Evolutionary conservation across 2,329 filamentous ascomycete species (phyloP).

Genomic region (Alternaria arbusti): DNA sequence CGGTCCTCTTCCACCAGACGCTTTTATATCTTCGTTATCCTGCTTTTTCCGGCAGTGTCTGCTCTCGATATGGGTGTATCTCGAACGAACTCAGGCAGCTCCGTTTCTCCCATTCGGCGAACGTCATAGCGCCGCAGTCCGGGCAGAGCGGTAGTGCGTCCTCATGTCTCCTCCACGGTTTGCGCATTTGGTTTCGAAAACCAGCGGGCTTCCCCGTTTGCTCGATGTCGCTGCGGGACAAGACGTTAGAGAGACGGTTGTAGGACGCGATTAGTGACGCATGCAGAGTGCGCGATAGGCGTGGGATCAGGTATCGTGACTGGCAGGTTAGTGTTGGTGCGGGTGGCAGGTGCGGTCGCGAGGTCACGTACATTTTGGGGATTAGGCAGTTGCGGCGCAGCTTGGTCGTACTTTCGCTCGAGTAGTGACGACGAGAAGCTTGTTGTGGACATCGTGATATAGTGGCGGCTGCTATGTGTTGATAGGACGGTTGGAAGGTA

Average conservation of each 20-base stretch:
- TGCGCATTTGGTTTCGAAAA: neutral
- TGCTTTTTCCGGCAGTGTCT: neutral
- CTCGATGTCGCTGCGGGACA: neutral
- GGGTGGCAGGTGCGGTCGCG: neutral
- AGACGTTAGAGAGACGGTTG: neutral
- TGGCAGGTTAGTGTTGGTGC: neutral
- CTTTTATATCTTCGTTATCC: neutral
- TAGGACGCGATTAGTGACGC: neutral
- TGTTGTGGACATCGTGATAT: neutral
- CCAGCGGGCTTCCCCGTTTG: rapidly evolving
- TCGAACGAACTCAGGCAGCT: neutral
- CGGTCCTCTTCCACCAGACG: no score
- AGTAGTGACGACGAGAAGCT: no score
- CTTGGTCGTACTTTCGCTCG: neutral
- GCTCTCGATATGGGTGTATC: neutral
- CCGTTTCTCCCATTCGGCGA: neutral
- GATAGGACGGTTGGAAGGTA: no score
- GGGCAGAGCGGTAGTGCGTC: neutral
- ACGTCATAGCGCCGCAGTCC: neutral
- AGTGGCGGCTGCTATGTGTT: rapidly evolving
- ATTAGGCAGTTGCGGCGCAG: rapidly evolving
- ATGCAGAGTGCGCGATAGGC: neutral
- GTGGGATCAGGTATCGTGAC: neutral
- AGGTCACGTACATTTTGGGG: neutral
- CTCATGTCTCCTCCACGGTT: neutral